These are phyloP conservation scores for Barnettozyma siamensis DNA, from an alignment of 805 yeast species.

Conservation along the genomic window DNA sequence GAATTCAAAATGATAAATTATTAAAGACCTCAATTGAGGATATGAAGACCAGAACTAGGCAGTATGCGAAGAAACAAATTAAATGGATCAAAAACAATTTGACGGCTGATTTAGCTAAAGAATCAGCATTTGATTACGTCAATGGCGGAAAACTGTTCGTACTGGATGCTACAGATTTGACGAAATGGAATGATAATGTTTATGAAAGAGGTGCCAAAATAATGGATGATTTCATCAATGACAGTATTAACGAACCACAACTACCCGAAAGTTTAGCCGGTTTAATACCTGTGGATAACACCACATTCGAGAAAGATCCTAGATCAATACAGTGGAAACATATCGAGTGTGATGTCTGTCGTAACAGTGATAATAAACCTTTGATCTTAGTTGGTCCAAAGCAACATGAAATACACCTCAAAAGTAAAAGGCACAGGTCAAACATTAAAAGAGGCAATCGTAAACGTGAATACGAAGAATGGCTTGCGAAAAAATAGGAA, in stretches of 20 bases:
- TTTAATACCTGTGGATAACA: conserved; percentile 18
- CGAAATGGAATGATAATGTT: conserved; percentile 55
- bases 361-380: conserved; percentile 45
- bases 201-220: conserved; percentile 48
- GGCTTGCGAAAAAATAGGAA: conserved; percentile 17
- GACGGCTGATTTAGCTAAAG: conserved; percentile 51
- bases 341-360: conserved; percentile 60
- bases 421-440: conserved; percentile 64
- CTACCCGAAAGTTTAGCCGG: conserved; percentile 34
- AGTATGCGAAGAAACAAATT: conserved; percentile 81
- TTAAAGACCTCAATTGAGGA: conserved; percentile 49
- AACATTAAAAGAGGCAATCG: conserved; percentile 41
- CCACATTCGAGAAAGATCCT: neutral
- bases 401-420: conserved; percentile 62
- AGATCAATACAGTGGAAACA: conserved; percentile 55
- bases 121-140: conserved; percentile 37
- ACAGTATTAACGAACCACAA: conserved; percentile 15
- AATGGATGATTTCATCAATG: conserved; percentile 34
- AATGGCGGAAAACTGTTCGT: conserved; percentile 63
- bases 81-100: conserved; percentile 83
- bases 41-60: conserved; percentile 82
- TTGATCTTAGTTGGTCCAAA: conserved; percentile 68
- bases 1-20: conserved; percentile 13
- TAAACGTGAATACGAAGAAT: conserved; percentile 49
- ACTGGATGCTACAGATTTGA: conserved; percentile 71